Evolutionary conservation across 805 yeast genomes (phyloP), one percentile per base, ranked within the genome.

Genomic region (Metschnikowia reukaufii): DNA sequence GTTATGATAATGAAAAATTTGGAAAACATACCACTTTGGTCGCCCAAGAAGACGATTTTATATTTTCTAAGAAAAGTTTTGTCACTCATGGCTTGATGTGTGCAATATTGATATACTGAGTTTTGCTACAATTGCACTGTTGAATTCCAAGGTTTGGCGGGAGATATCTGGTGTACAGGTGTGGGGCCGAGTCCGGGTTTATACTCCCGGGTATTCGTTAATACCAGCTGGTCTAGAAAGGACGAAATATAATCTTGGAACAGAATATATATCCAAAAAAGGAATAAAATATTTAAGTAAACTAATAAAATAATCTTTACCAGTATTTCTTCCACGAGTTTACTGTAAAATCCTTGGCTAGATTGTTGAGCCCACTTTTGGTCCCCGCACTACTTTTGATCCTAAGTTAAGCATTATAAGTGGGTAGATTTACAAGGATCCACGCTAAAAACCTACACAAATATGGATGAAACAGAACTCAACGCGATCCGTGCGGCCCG

Each of bases 41-140:
- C 99, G n/a, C 99, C 99, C 31, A 92, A 76, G 65, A 92, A 94
- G 30, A 92, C 98, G 47, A 92, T 88, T 70, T 94, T 92, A 65
- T 84, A 86, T 65, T 87, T 87, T 50, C 82, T 72, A 54, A 80
- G 67, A 61, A 75, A 72, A 41, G 60, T 59, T 53, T 66, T 68
- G 49, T 69, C 73, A 33, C 63, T 55, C 62, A 59, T 57, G 44
- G 29, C 49, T 4, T 19, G 42, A 5, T 32, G 18, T 20, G 39
- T 12, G n/a, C 5, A 10, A 10, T 15, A 9, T 3, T 29, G 32
- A 7, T 35, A 19, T 9, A n/a, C n/a, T n/a, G n/a, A n/a, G n/a
- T n/a, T n/a, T n/a, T n/a, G n/a, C n/a, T n/a, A n/a, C n/a, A n/a
- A n/a, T 37, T 25, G n/a, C 19, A 15, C 31, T 23, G 30, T 37